Base-by-base conservation (phyloP, 495 filamentous ascomycete genomes). In the Penicillium tannophilum region DNA sequence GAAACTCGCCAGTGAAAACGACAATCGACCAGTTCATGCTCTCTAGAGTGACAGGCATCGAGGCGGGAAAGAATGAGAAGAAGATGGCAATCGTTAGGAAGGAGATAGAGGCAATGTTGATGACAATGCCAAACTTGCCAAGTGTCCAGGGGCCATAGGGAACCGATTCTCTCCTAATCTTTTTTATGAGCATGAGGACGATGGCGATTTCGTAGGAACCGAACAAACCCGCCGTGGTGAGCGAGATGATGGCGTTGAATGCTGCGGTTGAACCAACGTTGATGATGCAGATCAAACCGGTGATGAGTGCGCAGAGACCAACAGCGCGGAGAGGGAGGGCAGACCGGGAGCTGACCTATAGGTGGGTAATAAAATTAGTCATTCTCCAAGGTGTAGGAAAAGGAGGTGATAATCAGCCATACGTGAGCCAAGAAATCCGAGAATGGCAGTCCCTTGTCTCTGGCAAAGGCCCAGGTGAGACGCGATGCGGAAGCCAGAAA, bases 361-460 rank as follows among this genome's bases (percentile, higher is more conserved):
- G 23, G 24, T 61, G 47, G 16, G 9, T 58, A 49, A 19, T 59
- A 43, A 2, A 43, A 1, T 43, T n/a, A 43, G 14, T 43, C 14
- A 43, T 3, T n/a, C 20, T 9, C 24, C 20, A 1, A 1, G 1
- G 20, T 23, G 16, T 47, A 47, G 11, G 2, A 26, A 3, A 20
- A 26, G 20, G 19, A 24, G 6, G 5, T 11, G 19, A 47, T 44
- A 4, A n/a, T 47, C 20, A 23, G 20, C 20, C 44, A 24, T 47
- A 47, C 44, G 12, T 47, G 44, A 47, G 44, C 11, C 19, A 82
- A 64, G 58, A 69, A 78, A 0, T 26, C 51, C 14, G 77, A 75
- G 62, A 81, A 83, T 3, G 86, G 86, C 0, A 88, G 68, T 11
- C 83, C 86, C 14, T 77, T 67, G 63, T 89, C 86, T 6, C 84